phyloP scores from a whole-genome alignment of 441 rosid genomes.

The Syzygium malaccense region DNA sequence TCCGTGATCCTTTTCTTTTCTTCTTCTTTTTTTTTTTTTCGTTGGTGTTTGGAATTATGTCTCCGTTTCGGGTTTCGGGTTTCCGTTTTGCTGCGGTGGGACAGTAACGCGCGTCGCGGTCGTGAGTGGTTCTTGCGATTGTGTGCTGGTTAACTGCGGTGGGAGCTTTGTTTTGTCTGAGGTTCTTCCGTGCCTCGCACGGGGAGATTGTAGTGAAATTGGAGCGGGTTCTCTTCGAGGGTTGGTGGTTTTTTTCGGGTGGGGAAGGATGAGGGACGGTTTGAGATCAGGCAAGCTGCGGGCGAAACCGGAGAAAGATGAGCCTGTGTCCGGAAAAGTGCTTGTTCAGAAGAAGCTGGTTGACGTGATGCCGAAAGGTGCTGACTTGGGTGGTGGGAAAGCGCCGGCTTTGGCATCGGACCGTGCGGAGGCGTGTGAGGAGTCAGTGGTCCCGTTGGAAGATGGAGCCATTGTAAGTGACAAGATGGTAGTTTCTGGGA shows the following conservation, averaged over 20 bases:
- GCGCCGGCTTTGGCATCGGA: slow-evolving; percentile 4
- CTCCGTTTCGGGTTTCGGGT: neutral
- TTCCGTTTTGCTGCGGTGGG: neutral
- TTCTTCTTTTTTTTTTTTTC: neutral
- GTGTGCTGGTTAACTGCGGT: neutral
- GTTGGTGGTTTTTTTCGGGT: slow-evolving; percentile 1
- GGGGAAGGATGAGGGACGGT: slow-evolving; percentile 33
- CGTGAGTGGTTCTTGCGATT: neutral
- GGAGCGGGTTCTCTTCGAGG: neutral
- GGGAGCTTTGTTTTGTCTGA: neutral
- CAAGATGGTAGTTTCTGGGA: neutral
- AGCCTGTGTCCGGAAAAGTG: neutral
- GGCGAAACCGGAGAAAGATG: slow-evolving; percentile 17
- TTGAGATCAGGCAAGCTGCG: slow-evolving; percentile 27
- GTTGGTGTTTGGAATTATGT: neutral
- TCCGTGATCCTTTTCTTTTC: neutral
- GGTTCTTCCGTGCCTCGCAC: neutral
- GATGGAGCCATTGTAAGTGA: neutral
- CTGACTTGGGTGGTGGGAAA: slow-evolving; percentile 1
- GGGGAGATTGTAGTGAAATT: neutral
- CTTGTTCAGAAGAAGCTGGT: neutral
- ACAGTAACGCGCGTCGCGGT: neutral
- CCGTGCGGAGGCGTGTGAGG: neutral
- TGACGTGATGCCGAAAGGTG: neutral
- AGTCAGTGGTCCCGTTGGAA: neutral